These are phyloP conservation scores for Naganishia onofrii DNA, from an alignment of 768 basidiomycete genomes.

Conservation along the genomic window DNA sequence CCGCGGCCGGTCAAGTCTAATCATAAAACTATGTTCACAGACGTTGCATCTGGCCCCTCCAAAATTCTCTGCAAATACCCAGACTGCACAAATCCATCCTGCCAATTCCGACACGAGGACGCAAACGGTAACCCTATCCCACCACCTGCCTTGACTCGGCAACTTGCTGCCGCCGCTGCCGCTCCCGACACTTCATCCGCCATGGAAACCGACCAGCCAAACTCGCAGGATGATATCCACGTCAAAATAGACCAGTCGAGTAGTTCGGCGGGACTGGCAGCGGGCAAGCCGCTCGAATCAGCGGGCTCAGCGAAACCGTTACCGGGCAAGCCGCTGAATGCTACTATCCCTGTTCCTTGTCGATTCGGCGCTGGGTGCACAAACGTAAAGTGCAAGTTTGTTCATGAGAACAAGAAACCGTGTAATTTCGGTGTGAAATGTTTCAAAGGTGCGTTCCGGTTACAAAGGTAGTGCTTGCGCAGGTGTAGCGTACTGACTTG, in stretches of 20 bases:
- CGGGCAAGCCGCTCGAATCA: constrained; percentile 12
- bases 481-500: background rate
- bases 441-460: constrained; percentile 59
- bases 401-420: constrained; percentile 46
- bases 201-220: constrained; percentile 39
- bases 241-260: constrained; percentile 30
- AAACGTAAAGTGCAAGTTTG: constrained; percentile 28
- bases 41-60: constrained; percentile 14
- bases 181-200: constrained; percentile 4
- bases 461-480: background rate
- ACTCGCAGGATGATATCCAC: constrained; percentile 44
- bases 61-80: constrained; percentile 51
- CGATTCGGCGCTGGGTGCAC: constrained; percentile 80
- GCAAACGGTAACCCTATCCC: constrained; percentile 49
- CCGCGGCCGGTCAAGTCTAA: no score
- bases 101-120: constrained; percentile 52
- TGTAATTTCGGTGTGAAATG: constrained; percentile 85
- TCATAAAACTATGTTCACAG: no score
- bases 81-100: constrained; percentile 52
- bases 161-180: constrained; percentile 27
- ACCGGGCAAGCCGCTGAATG: constrained; percentile 40
- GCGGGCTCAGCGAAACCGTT: background rate
- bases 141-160: constrained; percentile 47
- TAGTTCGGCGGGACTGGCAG: constrained; percentile 16
- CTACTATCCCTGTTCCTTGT: constrained; percentile 57